phyloP scores from a whole-genome alignment of 2,329 filamentous ascomycete species.

The Monilinia aucupariae region DNA sequence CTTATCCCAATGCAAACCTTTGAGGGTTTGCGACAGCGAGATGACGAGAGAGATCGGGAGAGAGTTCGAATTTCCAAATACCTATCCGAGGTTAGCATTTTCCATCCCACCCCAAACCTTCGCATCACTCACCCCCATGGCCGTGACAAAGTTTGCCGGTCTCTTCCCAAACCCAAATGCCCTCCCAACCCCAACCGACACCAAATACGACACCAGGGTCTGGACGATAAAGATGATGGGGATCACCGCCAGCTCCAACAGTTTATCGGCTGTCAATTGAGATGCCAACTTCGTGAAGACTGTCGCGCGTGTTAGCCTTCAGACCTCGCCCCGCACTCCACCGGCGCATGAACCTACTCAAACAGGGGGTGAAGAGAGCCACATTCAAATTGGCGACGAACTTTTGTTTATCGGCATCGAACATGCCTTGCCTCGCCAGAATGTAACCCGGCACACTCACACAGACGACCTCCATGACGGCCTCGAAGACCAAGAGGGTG shows the following conservation, averaged over 20 bases:
- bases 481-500: slow-evolving; percentile 67
- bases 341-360: slow-evolving; percentile 56
- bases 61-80: slow-evolving; percentile 98
- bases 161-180: slow-evolving; percentile 77
- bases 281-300: slow-evolving; percentile 97
- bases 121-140: slow-evolving; percentile 67
- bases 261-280: slow-evolving; percentile 85
- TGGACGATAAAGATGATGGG: slow-evolving; percentile 90
- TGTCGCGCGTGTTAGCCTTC: slow-evolving; percentile 36
- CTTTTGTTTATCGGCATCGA: slow-evolving; percentile 93
- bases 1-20: slow-evolving; percentile 88
- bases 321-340: too few species aligned
- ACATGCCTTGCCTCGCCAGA: slow-evolving; percentile 82
- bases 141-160: slow-evolving; percentile 88
- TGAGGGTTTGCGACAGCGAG: slow-evolving; percentile 85
- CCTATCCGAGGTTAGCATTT: slow-evolving; percentile 39
- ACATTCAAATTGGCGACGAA: slow-evolving; percentile 96
- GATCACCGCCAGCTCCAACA: slow-evolving; percentile 85
- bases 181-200: slow-evolving; percentile 65
- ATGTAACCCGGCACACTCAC: slow-evolving; percentile 93
- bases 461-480: slow-evolving; percentile 90
- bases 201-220: slow-evolving; percentile 77
- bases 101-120: background rate
- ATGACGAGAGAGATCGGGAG: slow-evolving; percentile 93
- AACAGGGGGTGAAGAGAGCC: slow-evolving; percentile 90